These are phyloP conservation scores for Flaveria sonorensis DNA, from an alignment of 129 eudicot species.

Conservation along the genomic window DNA sequence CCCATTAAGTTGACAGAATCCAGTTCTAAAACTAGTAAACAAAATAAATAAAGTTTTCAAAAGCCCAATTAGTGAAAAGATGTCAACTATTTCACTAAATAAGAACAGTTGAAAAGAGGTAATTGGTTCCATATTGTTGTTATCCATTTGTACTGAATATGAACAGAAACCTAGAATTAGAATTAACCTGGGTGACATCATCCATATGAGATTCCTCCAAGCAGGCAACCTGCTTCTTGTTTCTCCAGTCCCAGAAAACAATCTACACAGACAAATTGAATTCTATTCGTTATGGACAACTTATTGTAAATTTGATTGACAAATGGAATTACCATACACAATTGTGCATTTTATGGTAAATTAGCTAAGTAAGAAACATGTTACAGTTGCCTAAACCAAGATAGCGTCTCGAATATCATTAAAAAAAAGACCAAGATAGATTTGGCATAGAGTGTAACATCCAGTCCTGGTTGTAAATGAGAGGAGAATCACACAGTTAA, in stretches of 20 bases:
- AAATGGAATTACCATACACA: conserved; percentile 2
- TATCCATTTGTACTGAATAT: not conserved
- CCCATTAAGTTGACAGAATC: conserved; percentile 14
- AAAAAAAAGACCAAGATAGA: conserved; percentile 8
- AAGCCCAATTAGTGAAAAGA: not conserved
- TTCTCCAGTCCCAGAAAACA: conserved; percentile 91
- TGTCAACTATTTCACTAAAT: conserved; percentile 4
- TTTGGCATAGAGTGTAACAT: not conserved
- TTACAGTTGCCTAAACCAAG: not conserved
- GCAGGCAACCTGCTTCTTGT: conserved; percentile 74
- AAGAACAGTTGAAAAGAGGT: not conserved
- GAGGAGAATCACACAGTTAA: no score
- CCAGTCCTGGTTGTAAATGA: no score
- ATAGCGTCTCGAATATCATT: not conserved
- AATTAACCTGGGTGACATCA: conserved; percentile 89
- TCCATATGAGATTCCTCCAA: conserved; percentile 94
- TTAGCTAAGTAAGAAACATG: not conserved
- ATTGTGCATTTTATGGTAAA: conserved; percentile 1
- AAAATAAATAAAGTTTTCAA: not conserved
- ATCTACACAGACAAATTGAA: conserved; percentile 45
- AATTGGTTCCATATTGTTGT: conserved; percentile 1
- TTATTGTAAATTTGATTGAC: not conserved
- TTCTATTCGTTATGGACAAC: not conserved
- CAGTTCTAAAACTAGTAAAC: not conserved
- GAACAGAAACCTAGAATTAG: conserved; percentile 15